phyloP scores from a whole-genome alignment of 305 asterid species.

The Andrographis paniculata region DNA sequence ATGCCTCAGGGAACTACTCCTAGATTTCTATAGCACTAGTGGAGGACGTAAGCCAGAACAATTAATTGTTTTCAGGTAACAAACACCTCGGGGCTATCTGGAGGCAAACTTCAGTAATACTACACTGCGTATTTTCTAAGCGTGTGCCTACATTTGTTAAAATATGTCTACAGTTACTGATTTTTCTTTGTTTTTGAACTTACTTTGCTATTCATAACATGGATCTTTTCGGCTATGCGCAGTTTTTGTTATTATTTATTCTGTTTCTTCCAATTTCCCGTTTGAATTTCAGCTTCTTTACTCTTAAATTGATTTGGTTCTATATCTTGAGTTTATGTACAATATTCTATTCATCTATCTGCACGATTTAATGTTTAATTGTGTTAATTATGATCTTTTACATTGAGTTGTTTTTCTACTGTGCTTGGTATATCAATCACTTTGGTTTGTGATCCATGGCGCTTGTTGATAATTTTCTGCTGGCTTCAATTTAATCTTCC shows the following conservation, averaged over 20 bases:
- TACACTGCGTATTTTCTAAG: not conserved
- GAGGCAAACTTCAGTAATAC: not conserved
- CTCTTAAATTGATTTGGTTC: no score
- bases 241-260: not conserved
- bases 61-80: constrained; percentile 78
- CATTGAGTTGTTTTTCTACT: no score
- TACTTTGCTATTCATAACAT: not conserved
- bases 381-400: no score
- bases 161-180: not conserved
- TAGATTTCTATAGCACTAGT: constrained; percentile 70
- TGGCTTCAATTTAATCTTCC: constrained; percentile 15
- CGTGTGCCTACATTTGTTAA: not conserved
- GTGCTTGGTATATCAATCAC: no score
- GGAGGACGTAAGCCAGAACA: constrained; percentile 66
- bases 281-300: no score
- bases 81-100: constrained; percentile 15
- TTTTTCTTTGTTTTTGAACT: not conserved
- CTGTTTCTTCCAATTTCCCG: not conserved
- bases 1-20: constrained; percentile 71
- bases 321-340: no score
- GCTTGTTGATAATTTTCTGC: not conserved
- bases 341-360: no score
- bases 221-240: not conserved
- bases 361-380: no score
- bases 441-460: no score